Conservation (phyloP, 768 basidiomycete genomes). For the Sarcodon sp. region DNA sequence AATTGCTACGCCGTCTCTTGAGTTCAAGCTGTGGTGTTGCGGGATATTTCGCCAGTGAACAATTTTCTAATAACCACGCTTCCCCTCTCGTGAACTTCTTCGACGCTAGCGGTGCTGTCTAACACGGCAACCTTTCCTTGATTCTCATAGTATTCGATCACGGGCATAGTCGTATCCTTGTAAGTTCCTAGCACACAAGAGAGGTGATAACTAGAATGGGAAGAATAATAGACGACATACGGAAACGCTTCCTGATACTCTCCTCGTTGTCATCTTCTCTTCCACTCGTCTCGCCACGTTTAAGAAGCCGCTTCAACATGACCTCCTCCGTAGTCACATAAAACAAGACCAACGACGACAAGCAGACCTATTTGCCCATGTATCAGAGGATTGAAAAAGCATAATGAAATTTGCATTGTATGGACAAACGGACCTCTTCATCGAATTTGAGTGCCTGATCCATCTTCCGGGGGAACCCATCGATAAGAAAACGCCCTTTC, state of each 20-base stretch:
- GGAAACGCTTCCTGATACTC: slow-evolving; percentile 94
- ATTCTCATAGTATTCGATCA: slow-evolving; percentile 69
- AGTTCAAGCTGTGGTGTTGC: slow-evolving; percentile 13
- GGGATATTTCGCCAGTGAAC: slow-evolving; percentile 18
- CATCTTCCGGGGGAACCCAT: slow-evolving; percentile 98
- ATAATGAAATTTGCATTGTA: neutral
- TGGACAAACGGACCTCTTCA: slow-evolving; percentile 40
- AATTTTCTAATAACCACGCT: slow-evolving; percentile 38
- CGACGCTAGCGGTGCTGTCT: slow-evolving; percentile 52
- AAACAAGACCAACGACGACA: slow-evolving; percentile 71
- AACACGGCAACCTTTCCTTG: slow-evolving; percentile 71
- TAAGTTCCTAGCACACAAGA: slow-evolving; percentile 49
- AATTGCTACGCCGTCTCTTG: neutral
- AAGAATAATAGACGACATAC: slow-evolving; percentile 27
- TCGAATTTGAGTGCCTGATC: slow-evolving; percentile 94
- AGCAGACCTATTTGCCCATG: slow-evolving; percentile 47
- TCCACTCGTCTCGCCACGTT: slow-evolving; percentile 88
- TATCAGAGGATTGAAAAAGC: neutral
- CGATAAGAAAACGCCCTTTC: slow-evolving; percentile 81
- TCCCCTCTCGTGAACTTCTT: slow-evolving; percentile 58
- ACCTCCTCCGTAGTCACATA: slow-evolving; percentile 81
- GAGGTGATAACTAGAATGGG: neutral
- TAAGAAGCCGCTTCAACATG: slow-evolving; percentile 75
- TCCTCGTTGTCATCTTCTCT: slow-evolving; percentile 93
- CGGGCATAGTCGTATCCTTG: slow-evolving; percentile 81